Percentiles rank a stretch among this genome's conserved stretches.
Conservation (phyloP, 1,139 yeast genomes). For the Saccharomycopsis hybrid region DNA sequence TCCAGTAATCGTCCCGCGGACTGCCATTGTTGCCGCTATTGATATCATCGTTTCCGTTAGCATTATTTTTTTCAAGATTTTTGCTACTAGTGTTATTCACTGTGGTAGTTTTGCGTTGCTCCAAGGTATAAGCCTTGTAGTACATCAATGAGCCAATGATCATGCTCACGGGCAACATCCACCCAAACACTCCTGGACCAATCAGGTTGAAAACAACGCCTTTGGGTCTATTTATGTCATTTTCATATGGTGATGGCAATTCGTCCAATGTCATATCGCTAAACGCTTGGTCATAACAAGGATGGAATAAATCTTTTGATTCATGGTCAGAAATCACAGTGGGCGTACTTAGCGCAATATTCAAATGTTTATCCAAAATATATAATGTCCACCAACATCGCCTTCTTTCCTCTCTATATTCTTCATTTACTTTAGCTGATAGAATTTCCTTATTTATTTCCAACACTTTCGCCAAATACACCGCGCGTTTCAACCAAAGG, state of each 20-base stretch:
- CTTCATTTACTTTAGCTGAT: constrained; percentile 28
- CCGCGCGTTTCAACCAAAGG: constrained; percentile 35
- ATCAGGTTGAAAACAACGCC: constrained; percentile 20
- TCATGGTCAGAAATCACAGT: constrained; percentile 32
- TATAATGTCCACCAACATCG: constrained; percentile 39
- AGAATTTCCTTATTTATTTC: constrained; percentile 29
- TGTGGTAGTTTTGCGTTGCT: constrained; percentile 4
- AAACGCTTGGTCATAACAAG: constrained; percentile 33
- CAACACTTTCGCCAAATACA: constrained; percentile 31
- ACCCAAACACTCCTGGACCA: constrained; percentile 26
- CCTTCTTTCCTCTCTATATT: constrained; percentile 34
- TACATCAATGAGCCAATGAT: constrained; percentile 22
- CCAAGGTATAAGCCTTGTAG: constrained; percentile 8
- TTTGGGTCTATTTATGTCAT: constrained; percentile 21
- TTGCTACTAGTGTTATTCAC: no score
- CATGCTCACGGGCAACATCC: constrained; percentile 25
- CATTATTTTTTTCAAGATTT: no score
- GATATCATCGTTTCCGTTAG: no score
- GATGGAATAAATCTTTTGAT: constrained; percentile 30
- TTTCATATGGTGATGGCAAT: constrained; percentile 18
- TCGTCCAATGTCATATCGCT: constrained; percentile 18
- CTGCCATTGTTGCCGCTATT: no score
- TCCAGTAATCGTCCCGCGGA: no score
- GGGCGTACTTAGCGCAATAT: constrained; percentile 34
- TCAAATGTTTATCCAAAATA: constrained; percentile 35